These are phyloP conservation scores for Inga oerstediana DNA, from an alignment of 306 rosid genomes.

Conservation along the genomic window DNA sequence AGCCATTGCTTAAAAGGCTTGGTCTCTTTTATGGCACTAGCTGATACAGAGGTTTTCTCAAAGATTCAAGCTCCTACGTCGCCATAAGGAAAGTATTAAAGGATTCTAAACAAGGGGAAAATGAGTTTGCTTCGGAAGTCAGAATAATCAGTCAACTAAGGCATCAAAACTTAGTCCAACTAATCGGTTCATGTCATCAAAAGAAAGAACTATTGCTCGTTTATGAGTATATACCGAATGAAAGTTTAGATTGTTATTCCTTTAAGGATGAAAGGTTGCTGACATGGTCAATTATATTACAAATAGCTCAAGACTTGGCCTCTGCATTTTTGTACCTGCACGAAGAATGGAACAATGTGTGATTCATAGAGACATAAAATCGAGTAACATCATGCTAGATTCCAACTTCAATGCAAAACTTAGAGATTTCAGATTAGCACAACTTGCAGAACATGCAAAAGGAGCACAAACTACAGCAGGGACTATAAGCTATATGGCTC, in stretches of 20 bases:
- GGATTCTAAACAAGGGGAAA: not conserved
- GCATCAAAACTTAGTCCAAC: constrained; percentile 46
- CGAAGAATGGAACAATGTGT: constrained; percentile 11
- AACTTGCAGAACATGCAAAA: not conserved
- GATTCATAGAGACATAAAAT: not conserved
- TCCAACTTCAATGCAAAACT: constrained; percentile 2
- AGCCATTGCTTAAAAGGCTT: too few species aligned
- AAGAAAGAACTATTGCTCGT: constrained; percentile 33
- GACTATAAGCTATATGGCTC: constrained; percentile 40
- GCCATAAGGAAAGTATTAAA: not conserved
- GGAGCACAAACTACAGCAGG: constrained; percentile 6
- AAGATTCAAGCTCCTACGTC: not conserved
- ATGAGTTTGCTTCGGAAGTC: not conserved
- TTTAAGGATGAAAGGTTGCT: not conserved
- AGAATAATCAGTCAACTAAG: constrained; percentile 40
- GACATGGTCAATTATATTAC: not conserved
- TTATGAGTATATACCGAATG: constrained; percentile 40
- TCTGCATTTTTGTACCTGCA: not conserved
- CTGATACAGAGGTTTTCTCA: not conserved
- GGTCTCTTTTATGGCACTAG: too few species aligned
- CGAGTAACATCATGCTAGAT: constrained; percentile 5
- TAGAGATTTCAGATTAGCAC: constrained; percentile 2
- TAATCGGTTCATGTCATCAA: constrained; percentile 51
- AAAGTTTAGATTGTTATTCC: not conserved
- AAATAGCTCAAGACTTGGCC: not conserved